Evolutionary conservation across 148 eudicot genomes (phyloP).

Genomic region (Silene latifolia): DNA sequence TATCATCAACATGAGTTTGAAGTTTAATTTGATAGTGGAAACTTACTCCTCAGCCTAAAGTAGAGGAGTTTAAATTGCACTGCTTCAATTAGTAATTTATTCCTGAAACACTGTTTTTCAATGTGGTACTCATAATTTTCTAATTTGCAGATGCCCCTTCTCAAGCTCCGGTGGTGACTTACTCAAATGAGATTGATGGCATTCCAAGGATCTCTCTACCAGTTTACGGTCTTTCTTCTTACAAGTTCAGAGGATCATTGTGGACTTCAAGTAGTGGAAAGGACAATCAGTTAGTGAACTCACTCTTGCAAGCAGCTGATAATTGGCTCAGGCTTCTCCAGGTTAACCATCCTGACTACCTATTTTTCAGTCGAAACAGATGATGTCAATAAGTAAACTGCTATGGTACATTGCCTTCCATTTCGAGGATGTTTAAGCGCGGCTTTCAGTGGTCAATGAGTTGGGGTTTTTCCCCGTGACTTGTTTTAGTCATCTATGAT

Average conservation of each 20-base stretch:
- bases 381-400: slow-evolving; percentile 30
- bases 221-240: slow-evolving; percentile 71
- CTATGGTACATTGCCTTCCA: slow-evolving; percentile 25
- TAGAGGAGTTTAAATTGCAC: background rate
- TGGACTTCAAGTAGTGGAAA: slow-evolving; percentile 57
- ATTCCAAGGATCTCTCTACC: slow-evolving; percentile 60
- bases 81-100: background rate
- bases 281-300: slow-evolving; percentile 42
- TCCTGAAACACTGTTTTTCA: background rate
- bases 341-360: slow-evolving; percentile 84
- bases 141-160: slow-evolving; percentile 35
- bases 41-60: background rate
- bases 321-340: slow-evolving; percentile 48
- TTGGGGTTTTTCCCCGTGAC: slow-evolving; percentile 12
- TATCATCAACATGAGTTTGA: background rate
- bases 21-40: background rate
- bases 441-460: slow-evolving; percentile 12
- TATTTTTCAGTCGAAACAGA: slow-evolving; percentile 62
- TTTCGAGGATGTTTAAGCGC: slow-evolving; percentile 10
- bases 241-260: slow-evolving; percentile 62
- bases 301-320: slow-evolving; percentile 61
- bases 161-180: slow-evolving; percentile 43
- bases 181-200: slow-evolving; percentile 54
- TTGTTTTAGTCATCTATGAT: slow-evolving; percentile 8
- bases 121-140: background rate